Conservation (phyloP, 2,329 filamentous ascomycete species). For the Claviceps monticola region DNA sequence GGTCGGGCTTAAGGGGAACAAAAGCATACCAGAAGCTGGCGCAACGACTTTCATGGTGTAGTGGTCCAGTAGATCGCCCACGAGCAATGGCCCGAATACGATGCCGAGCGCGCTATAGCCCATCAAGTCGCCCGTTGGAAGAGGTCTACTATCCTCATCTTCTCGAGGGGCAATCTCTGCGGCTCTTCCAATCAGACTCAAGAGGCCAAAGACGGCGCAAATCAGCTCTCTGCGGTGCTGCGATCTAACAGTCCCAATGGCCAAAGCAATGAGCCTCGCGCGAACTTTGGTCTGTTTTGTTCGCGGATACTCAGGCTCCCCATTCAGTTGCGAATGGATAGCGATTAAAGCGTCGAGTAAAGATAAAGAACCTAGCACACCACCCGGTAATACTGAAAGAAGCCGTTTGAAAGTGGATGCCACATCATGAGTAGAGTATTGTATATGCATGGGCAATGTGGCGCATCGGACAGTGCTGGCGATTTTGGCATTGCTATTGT, state of each 20-base stretch:
- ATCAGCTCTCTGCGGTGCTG: constrained; percentile 49
- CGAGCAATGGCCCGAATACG: constrained; percentile 49
- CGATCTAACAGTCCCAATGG: constrained; percentile 44
- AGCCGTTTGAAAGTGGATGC: constrained; percentile 54
- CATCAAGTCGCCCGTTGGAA: constrained; percentile 47
- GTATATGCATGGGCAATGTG: constrained; percentile 46
- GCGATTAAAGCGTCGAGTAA: constrained; percentile 49
- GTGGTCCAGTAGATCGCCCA: constrained; percentile 41
- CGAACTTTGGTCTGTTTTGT: constrained; percentile 42
- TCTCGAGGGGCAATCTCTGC: constrained; percentile 40
- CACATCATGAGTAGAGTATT: constrained; percentile 47
- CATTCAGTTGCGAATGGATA: constrained; percentile 41
- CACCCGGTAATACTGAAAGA: constrained; percentile 48
- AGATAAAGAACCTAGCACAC: constrained; percentile 47
- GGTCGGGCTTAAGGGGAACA: constrained; percentile 30
- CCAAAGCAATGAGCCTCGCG: constrained; percentile 52
- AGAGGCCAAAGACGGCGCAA: constrained; percentile 51
- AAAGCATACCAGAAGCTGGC: constrained; percentile 25
- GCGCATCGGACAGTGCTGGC: constrained; percentile 44
- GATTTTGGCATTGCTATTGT: constrained; percentile 34
- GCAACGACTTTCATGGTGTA: constrained; percentile 34
- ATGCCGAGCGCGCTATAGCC: constrained; percentile 49
- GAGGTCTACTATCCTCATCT: constrained; percentile 34
- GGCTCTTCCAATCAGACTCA: constrained; percentile 44
- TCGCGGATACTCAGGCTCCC: constrained; percentile 34